These are phyloP conservation scores for Calocybe gangraenosa DNA, from an alignment of 768 basidiomycete genomes.

Conservation along the genomic window DNA sequence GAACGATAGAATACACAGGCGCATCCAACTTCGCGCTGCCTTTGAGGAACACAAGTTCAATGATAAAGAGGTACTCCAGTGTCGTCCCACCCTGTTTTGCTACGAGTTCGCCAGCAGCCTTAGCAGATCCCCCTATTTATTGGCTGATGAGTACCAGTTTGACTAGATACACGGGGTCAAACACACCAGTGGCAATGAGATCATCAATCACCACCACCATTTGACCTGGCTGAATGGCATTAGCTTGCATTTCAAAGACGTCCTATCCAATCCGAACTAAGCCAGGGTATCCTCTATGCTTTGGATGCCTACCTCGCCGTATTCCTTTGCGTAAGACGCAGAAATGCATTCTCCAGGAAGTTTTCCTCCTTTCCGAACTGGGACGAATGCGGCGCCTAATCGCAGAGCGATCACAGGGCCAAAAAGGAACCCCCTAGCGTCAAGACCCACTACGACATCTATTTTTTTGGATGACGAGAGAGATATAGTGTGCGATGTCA, in stretches of 20 bases:
- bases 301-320: slow-evolving; percentile 62
- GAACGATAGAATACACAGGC: slow-evolving; percentile 84
- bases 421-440: slow-evolving; percentile 93
- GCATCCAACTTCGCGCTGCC: slow-evolving; percentile 78
- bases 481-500: slow-evolving; percentile 74
- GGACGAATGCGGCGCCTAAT: slow-evolving; percentile 91
- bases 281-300: not conserved
- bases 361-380: slow-evolving; percentile 92
- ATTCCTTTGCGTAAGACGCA: slow-evolving; percentile 87
- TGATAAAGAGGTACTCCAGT: slow-evolving; percentile 92
- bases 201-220: slow-evolving; percentile 90
- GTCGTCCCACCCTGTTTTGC: slow-evolving; percentile 78
- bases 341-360: slow-evolving; percentile 82
- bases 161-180: not conserved
- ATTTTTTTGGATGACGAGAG: slow-evolving; percentile 59
- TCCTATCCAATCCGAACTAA: slow-evolving; percentile 51
- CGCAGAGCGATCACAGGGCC: slow-evolving; percentile 90
- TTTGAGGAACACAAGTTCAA: slow-evolving; percentile 75
- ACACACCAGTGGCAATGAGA: slow-evolving; percentile 88
- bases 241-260: slow-evolving; percentile 92
- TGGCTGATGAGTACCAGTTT: not conserved
- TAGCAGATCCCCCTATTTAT: slow-evolving; percentile 80
- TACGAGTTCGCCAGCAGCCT: slow-evolving; percentile 88
- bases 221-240: slow-evolving; percentile 78
- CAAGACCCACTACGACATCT: slow-evolving; percentile 92